A percentile compares a stretch with the other conserved stretches of the same genome.
phyloP scores from a whole-genome alignment of 2,329 filamentous ascomycete genomes.

The Paramyrothecium roridum region DNA sequence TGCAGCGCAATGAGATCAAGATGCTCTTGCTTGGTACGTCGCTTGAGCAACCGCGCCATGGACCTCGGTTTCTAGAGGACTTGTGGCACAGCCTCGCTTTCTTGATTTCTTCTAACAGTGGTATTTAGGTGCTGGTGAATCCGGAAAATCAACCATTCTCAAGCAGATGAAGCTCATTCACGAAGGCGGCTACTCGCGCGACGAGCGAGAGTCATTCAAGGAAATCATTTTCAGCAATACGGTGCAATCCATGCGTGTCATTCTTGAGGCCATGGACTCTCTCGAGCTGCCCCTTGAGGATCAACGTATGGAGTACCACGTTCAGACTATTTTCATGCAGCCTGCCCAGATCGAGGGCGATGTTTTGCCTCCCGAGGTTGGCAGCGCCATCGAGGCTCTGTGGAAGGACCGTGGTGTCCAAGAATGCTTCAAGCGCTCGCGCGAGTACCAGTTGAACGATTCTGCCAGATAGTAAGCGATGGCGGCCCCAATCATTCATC shows the following conservation, averaged over 20 bases:
- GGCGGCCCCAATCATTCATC: neutral
- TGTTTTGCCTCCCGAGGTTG: slow-evolving; percentile 89
- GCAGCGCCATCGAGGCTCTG: slow-evolving; percentile 84
- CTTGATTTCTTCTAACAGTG: slow-evolving; percentile 19
- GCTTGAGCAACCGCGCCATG: neutral
- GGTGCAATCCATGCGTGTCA: slow-evolving; percentile 67
- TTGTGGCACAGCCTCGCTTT: neutral
- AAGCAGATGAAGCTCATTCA: slow-evolving; percentile 99
- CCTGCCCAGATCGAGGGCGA: slow-evolving; percentile 95
- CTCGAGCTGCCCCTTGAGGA: slow-evolving; percentile 81
- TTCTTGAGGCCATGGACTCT: slow-evolving; percentile 67
- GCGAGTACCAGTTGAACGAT: slow-evolving; percentile 95
- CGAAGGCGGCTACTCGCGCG: slow-evolving; percentile 96
- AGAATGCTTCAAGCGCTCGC: slow-evolving; percentile 91
- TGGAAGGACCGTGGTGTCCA: slow-evolving; percentile 94
- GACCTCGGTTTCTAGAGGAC: no score
- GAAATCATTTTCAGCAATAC: slow-evolving; percentile 71
- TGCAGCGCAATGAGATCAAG: slow-evolving; percentile 99
- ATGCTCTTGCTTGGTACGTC: slow-evolving; percentile 90
- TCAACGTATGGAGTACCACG: slow-evolving; percentile 91
- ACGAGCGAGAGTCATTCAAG: slow-evolving; percentile 70
- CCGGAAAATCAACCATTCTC: slow-evolving; percentile 88
- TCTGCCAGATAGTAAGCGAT: slow-evolving; percentile 85
- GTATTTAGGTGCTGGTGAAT: slow-evolving; percentile 84
- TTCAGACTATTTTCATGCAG: slow-evolving; percentile 98